A percentile compares a stretch with the other conserved stretches of the same genome.
Conservation (phyloP, 345 rosid species). For the Jatropha curcas region DNA sequence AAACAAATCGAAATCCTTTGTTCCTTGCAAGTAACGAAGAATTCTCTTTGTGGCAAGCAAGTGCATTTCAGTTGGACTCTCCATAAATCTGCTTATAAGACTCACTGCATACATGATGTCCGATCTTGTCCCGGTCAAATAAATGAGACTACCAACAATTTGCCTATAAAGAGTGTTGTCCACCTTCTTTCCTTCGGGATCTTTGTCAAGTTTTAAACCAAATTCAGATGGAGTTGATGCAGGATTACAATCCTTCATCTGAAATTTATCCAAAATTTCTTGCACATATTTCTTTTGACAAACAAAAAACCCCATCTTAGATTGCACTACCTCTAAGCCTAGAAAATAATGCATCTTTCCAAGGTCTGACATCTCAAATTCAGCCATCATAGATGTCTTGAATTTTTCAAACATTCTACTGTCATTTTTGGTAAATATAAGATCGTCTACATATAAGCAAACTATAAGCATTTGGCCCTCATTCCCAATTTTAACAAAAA, state of each 20-base stretch:
- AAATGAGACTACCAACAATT: no score
- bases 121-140: no score
- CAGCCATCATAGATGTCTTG: neutral
- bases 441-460: slow-evolving; percentile 7
- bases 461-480: neutral
- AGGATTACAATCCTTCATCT: no score
- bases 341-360: neutral
- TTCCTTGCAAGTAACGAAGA: no score
- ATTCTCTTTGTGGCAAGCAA: no score
- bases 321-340: neutral
- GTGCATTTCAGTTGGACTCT: no score
- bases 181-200: neutral
- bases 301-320: neutral
- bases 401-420: slow-evolving; percentile 1
- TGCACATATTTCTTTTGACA: neutral
- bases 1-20: no score
- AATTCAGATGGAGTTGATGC: neutral
- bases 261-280: neutral
- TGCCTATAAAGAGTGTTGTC: neutral
- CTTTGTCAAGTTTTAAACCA: neutral
- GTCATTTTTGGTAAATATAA: neutral
- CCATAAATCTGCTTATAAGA: no score
- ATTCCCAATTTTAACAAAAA: no score
- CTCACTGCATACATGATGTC: no score
- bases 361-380: neutral